Evolutionary conservation across 345 rosid genomes (phyloP).

Genomic region (Microthlaspi erraticum): DNA sequence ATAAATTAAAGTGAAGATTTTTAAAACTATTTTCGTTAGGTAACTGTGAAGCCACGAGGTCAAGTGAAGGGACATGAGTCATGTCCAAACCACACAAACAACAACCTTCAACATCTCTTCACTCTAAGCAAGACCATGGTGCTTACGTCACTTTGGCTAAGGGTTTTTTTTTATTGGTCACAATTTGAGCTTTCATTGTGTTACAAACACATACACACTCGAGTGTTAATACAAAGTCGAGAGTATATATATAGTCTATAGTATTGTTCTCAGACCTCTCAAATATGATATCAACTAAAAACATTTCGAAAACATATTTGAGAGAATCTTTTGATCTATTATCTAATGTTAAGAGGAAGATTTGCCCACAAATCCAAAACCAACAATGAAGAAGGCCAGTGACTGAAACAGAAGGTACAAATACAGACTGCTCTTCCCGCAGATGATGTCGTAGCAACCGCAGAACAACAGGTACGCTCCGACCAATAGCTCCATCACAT

Average conservation of each 20-base stretch:
- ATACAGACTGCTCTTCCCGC: conserved; percentile 70
- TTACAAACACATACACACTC: conserved; percentile 6
- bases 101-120: not conserved
- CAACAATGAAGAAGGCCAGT: conserved; percentile 72
- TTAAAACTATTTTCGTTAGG: not conserved
- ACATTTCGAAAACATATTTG: conserved; percentile 30
- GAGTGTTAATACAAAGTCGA: conserved; percentile 19
- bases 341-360: conserved; percentile 32
- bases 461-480: conserved; percentile 78
- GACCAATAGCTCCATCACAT: conserved; percentile 66
- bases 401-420: conserved; percentile 71
- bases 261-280: conserved; percentile 21
- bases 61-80: not conserved
- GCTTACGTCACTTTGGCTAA: not conserved
- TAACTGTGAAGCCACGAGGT: conserved; percentile 27
- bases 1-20: conserved; percentile 2
- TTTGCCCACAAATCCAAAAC: conserved; percentile 78
- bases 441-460: conserved; percentile 70
- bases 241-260: conserved; percentile 7
- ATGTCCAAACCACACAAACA: conserved; percentile 3
- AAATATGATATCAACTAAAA: conserved; percentile 36
- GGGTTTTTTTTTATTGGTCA: not conserved
- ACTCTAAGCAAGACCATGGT: not conserved
- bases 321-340: conserved; percentile 34
- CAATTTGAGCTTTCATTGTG: conserved; percentile 4